A percentile compares a stretch with the other conserved stretches of the same genome.
phyloP scores from a whole-genome alignment of 352 stramenopile species.

The Achlya hypogyna region DNA sequence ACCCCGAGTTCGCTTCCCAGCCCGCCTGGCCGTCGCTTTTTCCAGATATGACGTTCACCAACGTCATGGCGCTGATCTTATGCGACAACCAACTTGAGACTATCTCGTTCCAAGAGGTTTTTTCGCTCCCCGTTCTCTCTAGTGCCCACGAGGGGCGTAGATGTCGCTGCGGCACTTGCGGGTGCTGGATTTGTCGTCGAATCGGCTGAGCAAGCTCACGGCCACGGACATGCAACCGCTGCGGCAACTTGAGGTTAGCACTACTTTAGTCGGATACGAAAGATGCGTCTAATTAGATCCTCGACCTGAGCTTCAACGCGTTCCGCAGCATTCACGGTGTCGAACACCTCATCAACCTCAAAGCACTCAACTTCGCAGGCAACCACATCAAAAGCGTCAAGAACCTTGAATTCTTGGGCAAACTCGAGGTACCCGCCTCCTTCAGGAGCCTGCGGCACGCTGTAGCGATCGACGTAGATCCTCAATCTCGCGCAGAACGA shows the following conservation, averaged over 20 bases:
- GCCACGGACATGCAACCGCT: slow-evolving; percentile 44
- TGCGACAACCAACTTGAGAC: slow-evolving; percentile 46
- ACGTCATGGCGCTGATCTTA: slow-evolving; percentile 51
- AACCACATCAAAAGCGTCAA: slow-evolving; percentile 54
- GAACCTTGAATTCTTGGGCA: slow-evolving; percentile 61
- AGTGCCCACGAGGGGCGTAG: background rate
- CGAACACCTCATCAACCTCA: slow-evolving; percentile 43
- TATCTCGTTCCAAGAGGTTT: slow-evolving; percentile 46
- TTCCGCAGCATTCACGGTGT: slow-evolving; percentile 48
- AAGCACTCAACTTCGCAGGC: slow-evolving; percentile 44
- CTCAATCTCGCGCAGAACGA: slow-evolving; percentile 43
- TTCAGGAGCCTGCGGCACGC: background rate
- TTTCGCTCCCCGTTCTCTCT: background rate
- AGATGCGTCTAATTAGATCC: slow-evolving; percentile 29
- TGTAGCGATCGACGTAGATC: slow-evolving; percentile 21
- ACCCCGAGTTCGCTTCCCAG: slow-evolving; percentile 38
- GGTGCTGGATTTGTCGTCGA: slow-evolving; percentile 54
- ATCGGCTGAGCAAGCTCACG: slow-evolving; percentile 42
- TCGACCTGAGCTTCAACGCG: slow-evolving; percentile 53
- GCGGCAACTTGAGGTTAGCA: slow-evolving; percentile 19
- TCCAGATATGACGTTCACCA: slow-evolving; percentile 39
- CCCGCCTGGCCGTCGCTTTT: slow-evolving; percentile 43
- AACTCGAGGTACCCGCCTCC: slow-evolving; percentile 27
- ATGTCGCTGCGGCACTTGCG: slow-evolving; percentile 30
- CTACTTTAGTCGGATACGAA: background rate